These are phyloP conservation scores for Dispira simplex DNA, from an alignment of 192 early-diverging fungal species.

Conservation along the genomic window DNA sequence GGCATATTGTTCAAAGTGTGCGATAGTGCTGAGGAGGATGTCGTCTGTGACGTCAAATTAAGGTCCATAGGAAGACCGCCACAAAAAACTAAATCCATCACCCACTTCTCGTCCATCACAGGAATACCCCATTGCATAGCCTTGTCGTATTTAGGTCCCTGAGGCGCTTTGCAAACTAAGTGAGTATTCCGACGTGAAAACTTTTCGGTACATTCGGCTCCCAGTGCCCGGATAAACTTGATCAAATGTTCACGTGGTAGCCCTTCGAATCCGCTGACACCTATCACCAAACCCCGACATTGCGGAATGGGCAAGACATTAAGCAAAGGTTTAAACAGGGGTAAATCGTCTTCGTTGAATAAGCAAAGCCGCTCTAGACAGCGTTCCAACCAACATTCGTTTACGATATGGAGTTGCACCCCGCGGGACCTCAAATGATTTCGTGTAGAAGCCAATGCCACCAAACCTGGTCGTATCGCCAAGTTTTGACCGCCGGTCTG, in stretches of 20 bases:
- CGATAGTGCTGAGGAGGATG: neutral
- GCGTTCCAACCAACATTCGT: constrained; percentile 42
- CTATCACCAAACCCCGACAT: constrained; percentile 16
- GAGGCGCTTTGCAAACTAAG: constrained; percentile 41
- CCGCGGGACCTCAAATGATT: neutral
- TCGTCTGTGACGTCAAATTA: neutral
- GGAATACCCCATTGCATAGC: constrained; percentile 54
- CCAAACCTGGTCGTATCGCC: neutral
- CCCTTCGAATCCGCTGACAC: constrained; percentile 39
- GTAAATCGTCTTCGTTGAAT: constrained; percentile 18
- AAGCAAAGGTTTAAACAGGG: constrained; percentile 23
- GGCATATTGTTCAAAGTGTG: neutral
- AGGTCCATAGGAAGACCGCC: neutral
- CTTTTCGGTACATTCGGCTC: constrained; percentile 29
- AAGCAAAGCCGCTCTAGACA: constrained; percentile 27
- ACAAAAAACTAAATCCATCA: constrained; percentile 16
- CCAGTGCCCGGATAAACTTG: constrained; percentile 24
- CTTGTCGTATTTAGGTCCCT: constrained; percentile 57
- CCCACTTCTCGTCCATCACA: constrained; percentile 42
- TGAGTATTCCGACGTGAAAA: constrained; percentile 47
- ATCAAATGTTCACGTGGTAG: constrained; percentile 37
- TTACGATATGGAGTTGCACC: constrained; percentile 23
- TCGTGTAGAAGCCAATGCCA: neutral
- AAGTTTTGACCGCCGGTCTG: neutral
- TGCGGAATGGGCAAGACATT: neutral